Evolutionary conservation across 371 early-diverging fungal species (phyloP).

Genomic region (Catenaria anguillulae): DNA sequence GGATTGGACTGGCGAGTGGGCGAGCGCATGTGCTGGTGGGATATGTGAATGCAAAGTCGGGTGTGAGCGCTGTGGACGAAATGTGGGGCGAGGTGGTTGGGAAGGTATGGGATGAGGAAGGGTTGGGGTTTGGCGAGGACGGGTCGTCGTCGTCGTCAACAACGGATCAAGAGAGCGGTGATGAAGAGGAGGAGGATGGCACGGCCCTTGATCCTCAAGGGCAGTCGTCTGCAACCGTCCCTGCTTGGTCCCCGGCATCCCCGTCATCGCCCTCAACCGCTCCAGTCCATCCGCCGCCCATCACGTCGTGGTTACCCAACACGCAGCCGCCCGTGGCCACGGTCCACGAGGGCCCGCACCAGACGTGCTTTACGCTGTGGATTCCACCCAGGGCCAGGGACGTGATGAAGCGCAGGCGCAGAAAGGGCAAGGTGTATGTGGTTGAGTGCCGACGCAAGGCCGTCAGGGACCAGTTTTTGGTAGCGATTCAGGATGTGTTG

Average conservation of each 20-base stretch:
- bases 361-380: not conserved
- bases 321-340: not conserved
- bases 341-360: constrained; percentile 1
- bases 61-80: not conserved
- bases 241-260: too few species aligned
- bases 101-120: not conserved
- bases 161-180: not conserved
- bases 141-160: not conserved
- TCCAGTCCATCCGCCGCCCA: not conserved
- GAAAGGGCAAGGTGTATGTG: not conserved
- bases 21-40: not conserved
- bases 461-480: not conserved
- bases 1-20: not conserved
- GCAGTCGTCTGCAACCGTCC: not conserved
- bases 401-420: not conserved
- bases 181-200: not conserved
- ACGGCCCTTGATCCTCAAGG: not conserved
- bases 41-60: not conserved
- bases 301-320: not conserved
- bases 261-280: too few species aligned
- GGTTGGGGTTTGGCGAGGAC: not conserved
- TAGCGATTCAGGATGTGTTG: not conserved
- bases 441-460: not conserved
- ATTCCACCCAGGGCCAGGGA: not conserved
- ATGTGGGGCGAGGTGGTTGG: not conserved